Base-by-base conservation (phyloP, 768 basidiomycete species). In the Termitomyces sp. region DNA sequence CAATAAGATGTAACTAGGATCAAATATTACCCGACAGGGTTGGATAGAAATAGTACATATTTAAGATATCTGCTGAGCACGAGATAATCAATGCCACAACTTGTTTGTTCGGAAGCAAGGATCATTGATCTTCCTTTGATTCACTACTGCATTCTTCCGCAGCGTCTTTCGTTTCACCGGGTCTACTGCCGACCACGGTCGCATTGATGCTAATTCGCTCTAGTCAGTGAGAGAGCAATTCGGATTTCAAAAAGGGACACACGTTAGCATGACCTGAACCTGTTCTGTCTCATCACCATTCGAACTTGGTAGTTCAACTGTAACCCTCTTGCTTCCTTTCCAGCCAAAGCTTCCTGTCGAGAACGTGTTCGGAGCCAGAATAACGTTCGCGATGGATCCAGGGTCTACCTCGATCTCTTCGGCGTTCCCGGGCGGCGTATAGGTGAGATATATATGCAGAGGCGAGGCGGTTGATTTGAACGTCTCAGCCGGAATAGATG, bases 271-370 rank as follows among this genome's bases (percentile, higher is more conserved):
- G 12, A 93, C 87, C 65, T 88, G 81, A 2, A 93, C 87, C 61
- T 81, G 86, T 70, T 84, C 84, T 69, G 80, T 84, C 55, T 78
- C 75, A 5, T 73, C 79, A 44, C 70, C 77, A 16, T 82, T 80
- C 0, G 74, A 67, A 57, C 78, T 76, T 56, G 81, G 75, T 16
- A 93, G 68, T 65, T 91, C 87, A 53, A 93, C 77, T 1, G 76
- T 78, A 59, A 92, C 71, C 27, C 85, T 80, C 69, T 86, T 88
- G 69, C 71, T 81, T 2, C 87, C 91, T 69, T 91, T 93, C 91
- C 91, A 93, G 18, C 92, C 91, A 68, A 88, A 91, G 67, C 88
- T 89, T 12, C 91, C 89, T 0, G 89, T 91, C 15, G 75, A 66
- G 71, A 93, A 91, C 41, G 81, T 75, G 58, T 72, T 80, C 1